phyloP scores from a whole-genome alignment of 257 asterid species.

The Gentiana straminea region DNA sequence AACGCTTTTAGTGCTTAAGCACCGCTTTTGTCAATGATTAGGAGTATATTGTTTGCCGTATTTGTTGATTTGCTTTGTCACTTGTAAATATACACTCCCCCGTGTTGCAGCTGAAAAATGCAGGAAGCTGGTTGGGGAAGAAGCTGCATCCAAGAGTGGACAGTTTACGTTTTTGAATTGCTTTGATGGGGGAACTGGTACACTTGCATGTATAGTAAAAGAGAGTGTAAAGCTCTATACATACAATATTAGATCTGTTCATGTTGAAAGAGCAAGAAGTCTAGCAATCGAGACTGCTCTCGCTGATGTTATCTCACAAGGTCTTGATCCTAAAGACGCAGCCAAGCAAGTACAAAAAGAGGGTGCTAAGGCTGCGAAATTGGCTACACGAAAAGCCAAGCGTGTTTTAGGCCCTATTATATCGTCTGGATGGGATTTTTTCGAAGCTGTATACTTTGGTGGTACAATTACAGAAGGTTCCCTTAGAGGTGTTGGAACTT shows the following conservation, averaged over 20 bases:
- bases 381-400: slow-evolving; percentile 64
- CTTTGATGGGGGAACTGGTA: slow-evolving; percentile 77
- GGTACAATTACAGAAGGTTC: slow-evolving; percentile 86
- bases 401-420: slow-evolving; percentile 89
- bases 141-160: slow-evolving; percentile 90
- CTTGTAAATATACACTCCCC: too few relatives aligned
- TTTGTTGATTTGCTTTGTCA: too few relatives aligned
- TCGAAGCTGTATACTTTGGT: slow-evolving; percentile 79
- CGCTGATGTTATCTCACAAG: slow-evolving; percentile 69
- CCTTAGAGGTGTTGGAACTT: slow-evolving; percentile 83
- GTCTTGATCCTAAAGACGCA: slow-evolving; percentile 60
- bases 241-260: slow-evolving; percentile 53
- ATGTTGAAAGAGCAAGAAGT: slow-evolving; percentile 61
- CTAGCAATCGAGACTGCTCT: slow-evolving; percentile 70
- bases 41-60: too few relatives aligned
- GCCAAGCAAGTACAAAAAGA: slow-evolving; percentile 66
- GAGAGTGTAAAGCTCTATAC: slow-evolving; percentile 80
- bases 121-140: slow-evolving; percentile 67
- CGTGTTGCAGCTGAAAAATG: slow-evolving; percentile 72
- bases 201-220: slow-evolving; percentile 73
- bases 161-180: slow-evolving; percentile 60
- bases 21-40: too few relatives aligned
- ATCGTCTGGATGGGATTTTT: slow-evolving; percentile 95
- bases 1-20: too few relatives aligned
- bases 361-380: slow-evolving; percentile 89